Evolutionary conservation across 1,139 yeast species (phyloP).

Genomic region (Sugiyamaella paludigena): DNA sequence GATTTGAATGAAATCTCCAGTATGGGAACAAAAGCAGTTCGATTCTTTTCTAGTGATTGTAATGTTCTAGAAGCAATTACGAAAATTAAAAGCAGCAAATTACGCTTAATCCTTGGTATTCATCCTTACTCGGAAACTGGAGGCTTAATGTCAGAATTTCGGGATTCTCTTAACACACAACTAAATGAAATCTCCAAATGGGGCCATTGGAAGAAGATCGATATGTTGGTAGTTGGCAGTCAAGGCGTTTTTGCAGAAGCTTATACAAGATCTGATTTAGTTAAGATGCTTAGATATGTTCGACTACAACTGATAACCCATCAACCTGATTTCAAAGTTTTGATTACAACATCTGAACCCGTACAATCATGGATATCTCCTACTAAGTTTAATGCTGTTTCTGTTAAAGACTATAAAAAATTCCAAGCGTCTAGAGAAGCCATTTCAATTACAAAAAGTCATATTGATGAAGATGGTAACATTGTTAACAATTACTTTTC

Average conservation of each 20-base stretch:
- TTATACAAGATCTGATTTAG: conserved; percentile 29
- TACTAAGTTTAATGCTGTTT: conserved; percentile 27
- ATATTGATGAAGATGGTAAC: too few relatives aligned
- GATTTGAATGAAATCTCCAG: conserved; percentile 57
- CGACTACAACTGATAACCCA: conserved; percentile 15
- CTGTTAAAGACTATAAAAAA: conserved; percentile 23
- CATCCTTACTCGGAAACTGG: conserved; percentile 25
- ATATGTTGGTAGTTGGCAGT: conserved; percentile 32
- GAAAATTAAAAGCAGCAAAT: conserved; percentile 11
- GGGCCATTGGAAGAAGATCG: conserved; percentile 28
- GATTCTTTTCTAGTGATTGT: conserved; percentile 31
- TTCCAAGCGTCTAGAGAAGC: conserved; percentile 12
- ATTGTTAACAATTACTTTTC: too few relatives aligned
- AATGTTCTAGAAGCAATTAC: conserved; percentile 25
- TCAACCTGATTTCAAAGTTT: conserved; percentile 20
- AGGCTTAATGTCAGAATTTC: conserved; percentile 9
- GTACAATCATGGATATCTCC: conserved; percentile 32
- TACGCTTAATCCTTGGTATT: conserved; percentile 29
- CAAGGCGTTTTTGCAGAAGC: conserved; percentile 29
- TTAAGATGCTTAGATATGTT: conserved; percentile 28
- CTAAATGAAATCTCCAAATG: conserved; percentile 24
- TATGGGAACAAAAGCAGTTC: conserved; percentile 26
- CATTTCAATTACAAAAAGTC: neutral
- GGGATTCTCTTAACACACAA: conserved; percentile 24
- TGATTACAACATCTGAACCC: conserved; percentile 31